Percentiles rank a stretch among this genome's conserved stretches.
Evolutionary conservation across 192 early-diverging fungal species (phyloP).

Genomic region (Coemansia sp.): DNA sequence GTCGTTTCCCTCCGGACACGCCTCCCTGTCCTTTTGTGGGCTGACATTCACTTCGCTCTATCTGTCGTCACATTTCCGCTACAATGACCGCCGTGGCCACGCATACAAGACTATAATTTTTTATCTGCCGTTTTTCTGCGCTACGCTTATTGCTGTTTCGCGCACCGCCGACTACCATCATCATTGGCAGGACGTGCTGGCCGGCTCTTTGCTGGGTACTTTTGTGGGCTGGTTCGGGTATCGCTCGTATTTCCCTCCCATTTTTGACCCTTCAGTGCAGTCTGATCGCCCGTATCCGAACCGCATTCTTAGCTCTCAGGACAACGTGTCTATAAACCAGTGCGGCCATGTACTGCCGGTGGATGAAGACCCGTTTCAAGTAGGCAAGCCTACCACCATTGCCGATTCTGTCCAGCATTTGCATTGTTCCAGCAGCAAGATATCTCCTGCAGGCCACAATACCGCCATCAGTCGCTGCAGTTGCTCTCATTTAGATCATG

Average conservation of each 20-base stretch:
- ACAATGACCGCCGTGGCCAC: conserved; percentile 63
- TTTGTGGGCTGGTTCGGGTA: conserved; percentile 46
- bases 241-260: conserved; percentile 41
- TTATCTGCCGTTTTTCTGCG: conserved; percentile 41
- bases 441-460: too few species aligned
- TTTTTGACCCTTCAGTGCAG: conserved; percentile 25
- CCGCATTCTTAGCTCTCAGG: conserved; percentile 26
- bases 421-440: not conserved
- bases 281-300: conserved; percentile 49
- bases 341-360: conserved; percentile 23
- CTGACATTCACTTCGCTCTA: conserved; percentile 65
- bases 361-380: conserved; percentile 40
- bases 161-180: conserved; percentile 66
- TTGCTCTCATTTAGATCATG: not conserved
- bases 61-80: conserved; percentile 67
- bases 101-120: conserved; percentile 65
- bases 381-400: conserved; percentile 14
- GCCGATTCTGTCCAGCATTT: conserved; percentile 9
- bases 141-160: conserved; percentile 58
- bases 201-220: conserved; percentile 51
- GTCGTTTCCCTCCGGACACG: conserved; percentile 84
- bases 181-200: conserved; percentile 63
- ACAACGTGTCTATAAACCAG: not conserved
- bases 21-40: conserved; percentile 71
- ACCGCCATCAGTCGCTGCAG: not conserved